A percentile compares a stretch with the other conserved stretches of the same genome.
Conservation (phyloP, 2,329 filamentous ascomycete genomes). For the Fusarium sp. region DNA sequence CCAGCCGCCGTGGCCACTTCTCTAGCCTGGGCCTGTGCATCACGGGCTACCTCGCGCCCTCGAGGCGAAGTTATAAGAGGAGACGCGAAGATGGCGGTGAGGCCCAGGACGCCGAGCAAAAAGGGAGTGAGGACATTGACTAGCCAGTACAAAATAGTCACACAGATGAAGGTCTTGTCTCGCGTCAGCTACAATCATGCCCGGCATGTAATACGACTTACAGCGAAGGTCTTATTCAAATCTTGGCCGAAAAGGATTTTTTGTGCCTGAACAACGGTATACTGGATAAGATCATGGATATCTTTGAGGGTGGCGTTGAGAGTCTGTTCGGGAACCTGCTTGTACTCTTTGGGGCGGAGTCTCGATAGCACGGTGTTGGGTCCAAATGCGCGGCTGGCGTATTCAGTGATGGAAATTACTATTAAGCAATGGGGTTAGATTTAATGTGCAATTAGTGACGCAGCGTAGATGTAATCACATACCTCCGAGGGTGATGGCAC, state of each 20-base stretch:
- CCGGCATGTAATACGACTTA: not conserved
- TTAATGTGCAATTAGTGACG: not conserved
- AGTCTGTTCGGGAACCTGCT: slow-evolving; percentile 37
- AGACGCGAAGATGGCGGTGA: slow-evolving; percentile 30
- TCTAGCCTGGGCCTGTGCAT: slow-evolving; percentile 26
- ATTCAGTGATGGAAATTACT: slow-evolving; percentile 39
- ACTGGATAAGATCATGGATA: slow-evolving; percentile 40
- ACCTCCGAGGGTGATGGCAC: slow-evolving; percentile 39
- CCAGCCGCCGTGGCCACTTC: slow-evolving; percentile 28
- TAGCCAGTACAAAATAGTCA: slow-evolving; percentile 24
- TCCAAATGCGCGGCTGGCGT: slow-evolving; percentile 33
- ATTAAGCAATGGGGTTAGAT: fast-evolving
- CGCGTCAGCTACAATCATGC: not conserved
- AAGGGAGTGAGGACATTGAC: slow-evolving; percentile 38
- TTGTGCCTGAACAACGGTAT: slow-evolving; percentile 27
- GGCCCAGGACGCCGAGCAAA: slow-evolving; percentile 25
- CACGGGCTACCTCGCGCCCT: slow-evolving; percentile 24
- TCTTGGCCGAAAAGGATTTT: slow-evolving; percentile 33
- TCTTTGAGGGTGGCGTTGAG: slow-evolving; percentile 40
- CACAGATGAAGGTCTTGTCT: slow-evolving; percentile 17
- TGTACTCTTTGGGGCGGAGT: slow-evolving; percentile 40
- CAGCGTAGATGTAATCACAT: fast-evolving
- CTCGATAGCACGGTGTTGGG: slow-evolving; percentile 36
- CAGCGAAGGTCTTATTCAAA: slow-evolving; percentile 33
- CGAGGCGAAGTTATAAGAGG: slow-evolving; percentile 34